These are phyloP conservation scores for Persicaria tinctoria DNA, from an alignment of 148 eudicot species.

Conservation along the genomic window DNA sequence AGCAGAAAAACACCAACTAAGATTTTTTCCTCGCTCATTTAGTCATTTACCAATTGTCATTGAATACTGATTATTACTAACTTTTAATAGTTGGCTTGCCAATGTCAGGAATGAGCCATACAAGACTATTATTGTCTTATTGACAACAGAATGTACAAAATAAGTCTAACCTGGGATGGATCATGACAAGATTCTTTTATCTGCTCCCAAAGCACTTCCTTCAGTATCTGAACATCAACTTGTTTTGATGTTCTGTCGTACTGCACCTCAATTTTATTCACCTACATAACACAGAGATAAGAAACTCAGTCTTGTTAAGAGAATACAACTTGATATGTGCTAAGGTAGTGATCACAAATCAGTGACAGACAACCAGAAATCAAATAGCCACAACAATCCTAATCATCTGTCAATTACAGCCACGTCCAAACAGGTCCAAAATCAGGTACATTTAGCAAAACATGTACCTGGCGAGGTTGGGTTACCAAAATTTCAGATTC, in stretches of 20 bases:
- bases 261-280: conserved; percentile 79
- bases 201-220: conserved; percentile 82
- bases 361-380: not conserved
- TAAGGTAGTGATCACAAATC: not conserved
- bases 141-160: not conserved
- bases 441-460: not conserved
- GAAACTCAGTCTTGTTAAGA: conserved; percentile 8
- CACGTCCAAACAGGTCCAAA: not conserved
- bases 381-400: not conserved
- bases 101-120: not conserved
- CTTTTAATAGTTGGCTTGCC: not conserved
- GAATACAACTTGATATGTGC: not conserved
- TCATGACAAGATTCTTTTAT: conserved; percentile 33
- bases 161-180: conserved; percentile 19
- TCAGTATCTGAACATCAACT: conserved; percentile 88
- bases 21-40: no score
- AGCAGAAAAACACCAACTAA: no score
- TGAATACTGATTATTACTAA: not conserved
- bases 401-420: not conserved
- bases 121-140: not conserved
- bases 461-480: conserved; percentile 88
- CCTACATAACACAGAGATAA: conserved; percentile 29
- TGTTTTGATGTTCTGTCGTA: conserved; percentile 89
- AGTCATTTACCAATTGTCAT: not conserved
- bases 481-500: conserved; percentile 63